These are phyloP conservation scores for Geranomyces michiganensis DNA, from an alignment of 192 early-diverging fungal genomes.

Conservation along the genomic window DNA sequence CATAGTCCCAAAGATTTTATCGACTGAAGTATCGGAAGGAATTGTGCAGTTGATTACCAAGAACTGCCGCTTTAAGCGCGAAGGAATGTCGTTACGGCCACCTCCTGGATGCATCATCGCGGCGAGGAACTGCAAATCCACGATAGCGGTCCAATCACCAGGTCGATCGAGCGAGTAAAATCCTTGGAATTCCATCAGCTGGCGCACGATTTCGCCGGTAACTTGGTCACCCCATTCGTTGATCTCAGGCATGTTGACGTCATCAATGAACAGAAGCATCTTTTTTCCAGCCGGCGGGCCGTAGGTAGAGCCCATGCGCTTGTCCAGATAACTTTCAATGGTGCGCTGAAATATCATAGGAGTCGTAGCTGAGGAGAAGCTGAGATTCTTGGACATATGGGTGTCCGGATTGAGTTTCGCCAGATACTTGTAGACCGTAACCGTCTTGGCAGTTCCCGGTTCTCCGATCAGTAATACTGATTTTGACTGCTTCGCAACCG, in stretches of 20 bases:
- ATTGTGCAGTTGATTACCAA: slow-evolving; percentile 66
- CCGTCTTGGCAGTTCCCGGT: slow-evolving; percentile 67
- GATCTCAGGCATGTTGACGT: slow-evolving; percentile 72
- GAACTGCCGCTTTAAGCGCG: slow-evolving; percentile 62
- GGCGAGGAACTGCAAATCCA: slow-evolving; percentile 61
- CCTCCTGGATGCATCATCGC: slow-evolving; percentile 74
- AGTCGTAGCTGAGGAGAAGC: slow-evolving; percentile 65
- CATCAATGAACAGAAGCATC: slow-evolving; percentile 68
- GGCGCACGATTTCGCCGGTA: slow-evolving; percentile 62
- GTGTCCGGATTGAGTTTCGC: slow-evolving; percentile 66
- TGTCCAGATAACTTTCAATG: slow-evolving; percentile 67
- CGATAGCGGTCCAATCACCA: slow-evolving; percentile 68
- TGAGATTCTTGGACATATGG: slow-evolving; percentile 60
- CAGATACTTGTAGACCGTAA: slow-evolving; percentile 61
- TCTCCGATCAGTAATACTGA: slow-evolving; percentile 66
- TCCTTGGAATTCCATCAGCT: slow-evolving; percentile 68
- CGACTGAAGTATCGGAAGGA: slow-evolving; percentile 65
- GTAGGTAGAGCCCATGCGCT: slow-evolving; percentile 68
- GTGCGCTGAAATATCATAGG: slow-evolving; percentile 69
- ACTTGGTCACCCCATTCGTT: slow-evolving; percentile 73
- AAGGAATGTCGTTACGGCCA: slow-evolving; percentile 67
- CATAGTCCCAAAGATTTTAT: slow-evolving; percentile 68
- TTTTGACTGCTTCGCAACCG: slow-evolving; percentile 56
- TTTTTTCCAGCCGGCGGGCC: slow-evolving; percentile 69
- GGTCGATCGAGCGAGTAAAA: slow-evolving; percentile 68